These are phyloP conservation scores for Sugiyamaella lignohabitans DNA, from an alignment of 805 yeast species.

Conservation along the genomic window DNA sequence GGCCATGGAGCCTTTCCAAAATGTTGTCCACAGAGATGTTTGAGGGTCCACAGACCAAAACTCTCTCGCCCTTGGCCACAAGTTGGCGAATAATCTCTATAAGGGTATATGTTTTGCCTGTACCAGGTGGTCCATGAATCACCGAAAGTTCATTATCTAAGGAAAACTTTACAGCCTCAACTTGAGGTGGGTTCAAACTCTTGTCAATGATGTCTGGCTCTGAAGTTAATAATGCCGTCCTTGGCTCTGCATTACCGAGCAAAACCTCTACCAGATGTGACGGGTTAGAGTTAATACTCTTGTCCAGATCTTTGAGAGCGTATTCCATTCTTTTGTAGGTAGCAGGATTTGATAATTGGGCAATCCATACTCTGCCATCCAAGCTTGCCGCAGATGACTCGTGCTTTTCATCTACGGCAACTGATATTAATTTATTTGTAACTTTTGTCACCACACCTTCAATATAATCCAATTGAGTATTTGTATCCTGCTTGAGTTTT, in stretches of 20 bases:
- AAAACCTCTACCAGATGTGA: conserved; percentile 39
- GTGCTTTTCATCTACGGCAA: conserved; percentile 55
- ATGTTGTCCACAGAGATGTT: conserved; percentile 90
- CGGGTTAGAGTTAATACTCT: conserved; percentile 33
- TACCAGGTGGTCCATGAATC: conserved; percentile 79
- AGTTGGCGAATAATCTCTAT: conserved; percentile 77
- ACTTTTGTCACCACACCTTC: conserved; percentile 65
- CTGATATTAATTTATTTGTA: conserved; percentile 40
- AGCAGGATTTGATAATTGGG: conserved; percentile 43
- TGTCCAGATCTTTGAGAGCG: conserved; percentile 60
- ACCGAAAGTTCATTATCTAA: conserved; percentile 45
- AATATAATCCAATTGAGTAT: conserved; percentile 27
- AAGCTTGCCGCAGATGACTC: conserved; percentile 47
- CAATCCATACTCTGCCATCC: conserved; percentile 54
- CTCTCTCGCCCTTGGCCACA: conserved; percentile 44
- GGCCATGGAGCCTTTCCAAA: conserved; percentile 58
- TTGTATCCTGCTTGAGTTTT: conserved; percentile 15
- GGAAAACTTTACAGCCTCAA: conserved; percentile 62
- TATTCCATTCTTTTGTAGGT: conserved; percentile 58
- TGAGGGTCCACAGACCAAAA: conserved; percentile 90
- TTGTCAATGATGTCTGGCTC: conserved; percentile 35
- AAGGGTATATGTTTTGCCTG: conserved; percentile 79
- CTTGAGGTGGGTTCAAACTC: conserved; percentile 62
- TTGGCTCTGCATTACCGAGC: conserved; percentile 41
- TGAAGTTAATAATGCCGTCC: conserved; percentile 2